Conservation (phyloP, 2,329 filamentous ascomycete genomes). For the Aureobasidium vineae region DNA sequence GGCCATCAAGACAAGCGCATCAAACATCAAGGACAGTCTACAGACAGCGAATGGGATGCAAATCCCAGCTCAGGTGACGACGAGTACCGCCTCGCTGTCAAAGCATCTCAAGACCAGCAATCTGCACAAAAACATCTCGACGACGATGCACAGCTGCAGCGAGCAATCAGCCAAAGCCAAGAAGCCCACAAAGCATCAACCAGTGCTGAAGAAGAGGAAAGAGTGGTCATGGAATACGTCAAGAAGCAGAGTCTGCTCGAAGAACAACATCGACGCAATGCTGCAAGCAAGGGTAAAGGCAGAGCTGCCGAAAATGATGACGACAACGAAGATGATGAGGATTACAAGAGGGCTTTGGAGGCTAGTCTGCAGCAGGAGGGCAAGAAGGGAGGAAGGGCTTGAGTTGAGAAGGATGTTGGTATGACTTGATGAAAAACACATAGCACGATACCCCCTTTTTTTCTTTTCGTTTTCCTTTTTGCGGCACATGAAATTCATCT, state of each 20-base stretch:
- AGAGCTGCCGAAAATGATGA: slow-evolving; percentile 29
- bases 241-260: slow-evolving; percentile 74
- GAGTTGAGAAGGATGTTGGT: background rate
- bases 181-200: slow-evolving; percentile 38
- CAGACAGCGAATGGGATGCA: slow-evolving; percentile 16
- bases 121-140: slow-evolving; percentile 35
- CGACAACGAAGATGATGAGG: slow-evolving; percentile 44
- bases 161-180: slow-evolving; percentile 36
- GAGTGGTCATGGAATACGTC: slow-evolving; percentile 72
- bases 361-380: slow-evolving; percentile 51
- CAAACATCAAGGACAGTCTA: background rate
- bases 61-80: slow-evolving; percentile 31
- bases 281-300: slow-evolving; percentile 38
- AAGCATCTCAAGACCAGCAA: slow-evolving; percentile 12
- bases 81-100: slow-evolving; percentile 29
- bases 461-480: background rate
- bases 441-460: slow-evolving; percentile 24
- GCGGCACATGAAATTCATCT: no score
- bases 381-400: slow-evolving; percentile 24
- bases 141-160: slow-evolving; percentile 37
- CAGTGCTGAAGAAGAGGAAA: slow-evolving; percentile 59
- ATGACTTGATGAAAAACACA: slow-evolving; percentile 6
- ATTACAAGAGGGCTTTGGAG: slow-evolving; percentile 56
- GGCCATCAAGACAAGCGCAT: background rate
- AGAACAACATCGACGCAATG: slow-evolving; percentile 50